Evolutionary conservation across 2,329 filamentous ascomycete species (phyloP), one percentile per base, ranked within the genome.

Genomic region (Sclerotinia glacialis): DNA sequence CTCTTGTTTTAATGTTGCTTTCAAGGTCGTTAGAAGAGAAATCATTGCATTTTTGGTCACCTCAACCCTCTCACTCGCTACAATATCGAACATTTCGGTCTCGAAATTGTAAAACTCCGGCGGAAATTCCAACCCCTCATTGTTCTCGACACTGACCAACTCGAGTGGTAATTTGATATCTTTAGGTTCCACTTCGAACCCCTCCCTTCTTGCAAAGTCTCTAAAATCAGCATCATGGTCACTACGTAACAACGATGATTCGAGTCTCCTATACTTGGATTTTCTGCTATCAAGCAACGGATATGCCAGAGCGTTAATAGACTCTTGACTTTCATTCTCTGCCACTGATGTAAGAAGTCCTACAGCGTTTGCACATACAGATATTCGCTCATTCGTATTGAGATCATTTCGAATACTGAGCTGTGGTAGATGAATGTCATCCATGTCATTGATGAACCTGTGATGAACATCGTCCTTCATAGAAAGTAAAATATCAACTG

Each of bases 91-190:
- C 5, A 50, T 58, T 18, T 70, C 62, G 8, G 46, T 16, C 12
- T 67, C 71, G 14, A 72, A 26, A 46, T 68, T 67, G 49, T 58
- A 68, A 31, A 72, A 70, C 14, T 66, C 63, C 1, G 67, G 40
- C 1, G 72, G 69, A 63, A 72, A 75, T 44, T 52, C 59, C 9
- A 75, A 50, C 8, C 72, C 72, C 47, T 77, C 71, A 62, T 70
- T 68, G 5, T 70, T 71, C 31, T 72, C 71, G 3, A 72, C 69
- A 46, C 73, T 69, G 2, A 76, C 67, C 2, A 70, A 40, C 62
- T 77, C 76, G 31, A 74, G 55, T 0, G 76, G 75, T 34, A 77
- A 63, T 34, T 68, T 73, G 5, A 76, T 67, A 67, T 75, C 71
- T 62, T 68, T 47, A 12, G 74, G 52, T 23, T 69, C 67, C 23